Evolutionary conservation across 768 basidiomycete species (phyloP), one percentile per base, ranked within the genome.

Genomic region (Lentinula aciculospora): DNA sequence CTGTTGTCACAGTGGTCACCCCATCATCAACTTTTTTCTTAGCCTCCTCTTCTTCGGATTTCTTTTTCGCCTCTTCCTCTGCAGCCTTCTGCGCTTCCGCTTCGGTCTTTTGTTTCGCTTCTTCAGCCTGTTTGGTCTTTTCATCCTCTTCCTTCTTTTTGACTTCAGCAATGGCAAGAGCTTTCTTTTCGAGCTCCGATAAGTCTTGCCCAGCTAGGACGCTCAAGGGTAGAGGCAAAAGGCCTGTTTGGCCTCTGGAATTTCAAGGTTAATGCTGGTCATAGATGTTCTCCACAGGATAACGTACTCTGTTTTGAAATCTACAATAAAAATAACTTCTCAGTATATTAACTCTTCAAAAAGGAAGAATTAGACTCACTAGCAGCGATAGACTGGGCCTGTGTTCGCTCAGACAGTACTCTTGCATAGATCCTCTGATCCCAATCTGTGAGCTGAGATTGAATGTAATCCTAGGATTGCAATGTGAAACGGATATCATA

Each of bases 381-480:
- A 10, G 60, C 58, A 19, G 64, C 65, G 23, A 64, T 59, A 32
- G 65, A 63, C 25, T 59, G 64, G 27, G 60, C 61, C 17, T 53
- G 55, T 13, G 65, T 64, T 47, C 65, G 50, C 53, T 63, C 59
- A 2, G 62, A 63, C 37, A 63, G 29, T 15, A 63, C 60, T 23
- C 60, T 40, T 2, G 65, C 58, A 17, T 62, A 42, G 13, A 69
- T 72, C 10, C 71, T 68, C 40, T 67, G 62, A 59, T 72, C 65
- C 71, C 71, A 73, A 4, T 63, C 64, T 25, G 56, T 57, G 10
- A 66, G 53, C 10, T 62, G 61, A 32, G 56, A 66, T 54, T 63
- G 66, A 56, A 69, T 68, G 53, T 69, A 71, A 50, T 71, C 68
- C 70, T 58, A 27, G 3, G 40, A 42, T 31, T 10, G 21, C 27